Conservation (phyloP, 768 basidiomycete species). For the Vishniacozyma victoriae region DNA sequence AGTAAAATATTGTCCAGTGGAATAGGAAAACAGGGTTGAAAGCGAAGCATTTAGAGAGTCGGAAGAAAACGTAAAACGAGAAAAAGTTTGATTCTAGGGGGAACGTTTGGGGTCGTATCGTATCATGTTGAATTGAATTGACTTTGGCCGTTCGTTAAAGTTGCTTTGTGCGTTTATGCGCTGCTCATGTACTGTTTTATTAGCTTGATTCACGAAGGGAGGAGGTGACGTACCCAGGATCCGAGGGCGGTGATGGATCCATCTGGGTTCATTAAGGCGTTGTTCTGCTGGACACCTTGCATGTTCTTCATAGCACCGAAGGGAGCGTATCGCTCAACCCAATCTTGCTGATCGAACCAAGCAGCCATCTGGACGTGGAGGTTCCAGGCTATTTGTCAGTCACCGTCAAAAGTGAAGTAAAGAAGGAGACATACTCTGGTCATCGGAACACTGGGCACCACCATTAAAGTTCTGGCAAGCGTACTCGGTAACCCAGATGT, state of each 20-base stretch:
- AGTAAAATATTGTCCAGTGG: no score
- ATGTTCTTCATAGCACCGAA: constrained; percentile 43
- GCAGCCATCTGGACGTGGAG: constrained; percentile 42
- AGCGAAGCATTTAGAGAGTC: no score
- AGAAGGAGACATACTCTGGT: constrained; percentile 26
- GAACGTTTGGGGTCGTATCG: no score
- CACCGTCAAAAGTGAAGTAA: not conserved
- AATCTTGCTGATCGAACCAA: constrained; percentile 44
- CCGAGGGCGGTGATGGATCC: constrained; percentile 44
- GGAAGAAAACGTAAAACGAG: no score
- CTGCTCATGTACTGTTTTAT: not conserved
- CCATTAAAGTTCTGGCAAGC: constrained; percentile 47
- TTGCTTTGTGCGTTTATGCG: no score
- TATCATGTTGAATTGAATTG: no score
- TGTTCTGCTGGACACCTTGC: constrained; percentile 46
- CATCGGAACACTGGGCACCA: constrained; percentile 42
- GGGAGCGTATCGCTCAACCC: constrained; percentile 40
- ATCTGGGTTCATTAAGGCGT: constrained; percentile 43
- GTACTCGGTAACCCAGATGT: constrained; percentile 44
- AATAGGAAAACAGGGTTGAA: no score
- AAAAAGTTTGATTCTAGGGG: no score
- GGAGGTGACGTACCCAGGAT: constrained; percentile 35
- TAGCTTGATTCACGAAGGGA: not conserved
- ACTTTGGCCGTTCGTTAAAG: no score
- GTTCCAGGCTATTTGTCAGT: constrained; percentile 25